These are phyloP conservation scores for Vishniacozyma victoriae DNA, from an alignment of 768 basidiomycete genomes.

Conservation along the genomic window DNA sequence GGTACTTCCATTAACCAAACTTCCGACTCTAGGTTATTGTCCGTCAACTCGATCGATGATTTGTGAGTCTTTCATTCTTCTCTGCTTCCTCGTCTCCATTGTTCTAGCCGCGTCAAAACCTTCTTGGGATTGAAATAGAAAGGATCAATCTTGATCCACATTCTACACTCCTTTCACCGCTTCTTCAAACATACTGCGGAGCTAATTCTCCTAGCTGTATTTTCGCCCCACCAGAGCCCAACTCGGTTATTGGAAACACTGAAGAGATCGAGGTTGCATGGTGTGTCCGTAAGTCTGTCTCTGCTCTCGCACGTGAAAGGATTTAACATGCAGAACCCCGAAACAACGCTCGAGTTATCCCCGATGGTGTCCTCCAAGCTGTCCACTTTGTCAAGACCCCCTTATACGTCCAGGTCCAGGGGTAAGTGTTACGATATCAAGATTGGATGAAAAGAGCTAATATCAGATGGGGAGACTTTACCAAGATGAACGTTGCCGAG, in stretches of 20 bases:
- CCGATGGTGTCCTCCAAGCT: slow-evolving; percentile 48
- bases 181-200: too few species aligned
- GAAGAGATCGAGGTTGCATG: slow-evolving; percentile 48
- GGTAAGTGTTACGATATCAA: slow-evolving; percentile 8
- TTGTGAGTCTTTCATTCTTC: slow-evolving; percentile 22
- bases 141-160: too few species aligned
- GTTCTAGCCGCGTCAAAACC: not conserved
- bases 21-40: slow-evolving; percentile 40
- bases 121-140: too few species aligned
- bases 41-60: slow-evolving; percentile 46
- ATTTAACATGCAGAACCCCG: slow-evolving; percentile 42
- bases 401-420: slow-evolving; percentile 49
- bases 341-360: slow-evolving; percentile 51
- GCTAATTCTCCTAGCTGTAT: slow-evolving; percentile 24
- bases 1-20: slow-evolving; percentile 47
- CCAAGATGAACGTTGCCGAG: slow-evolving; percentile 48
- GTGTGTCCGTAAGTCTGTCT: slow-evolving; percentile 42
- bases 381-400: slow-evolving; percentile 51
- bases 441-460: slow-evolving; percentile 17
- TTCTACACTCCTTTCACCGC: not conserved
- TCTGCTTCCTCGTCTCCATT: not conserved
- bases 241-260: slow-evolving; percentile 45
- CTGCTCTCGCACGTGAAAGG: not conserved
- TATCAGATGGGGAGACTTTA: slow-evolving; percentile 52
- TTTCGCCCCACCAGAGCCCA: slow-evolving; percentile 34